phyloP scores from a whole-genome alignment of 2,329 filamentous ascomycete species.

The Trichoderma citrinoviride region DNA sequence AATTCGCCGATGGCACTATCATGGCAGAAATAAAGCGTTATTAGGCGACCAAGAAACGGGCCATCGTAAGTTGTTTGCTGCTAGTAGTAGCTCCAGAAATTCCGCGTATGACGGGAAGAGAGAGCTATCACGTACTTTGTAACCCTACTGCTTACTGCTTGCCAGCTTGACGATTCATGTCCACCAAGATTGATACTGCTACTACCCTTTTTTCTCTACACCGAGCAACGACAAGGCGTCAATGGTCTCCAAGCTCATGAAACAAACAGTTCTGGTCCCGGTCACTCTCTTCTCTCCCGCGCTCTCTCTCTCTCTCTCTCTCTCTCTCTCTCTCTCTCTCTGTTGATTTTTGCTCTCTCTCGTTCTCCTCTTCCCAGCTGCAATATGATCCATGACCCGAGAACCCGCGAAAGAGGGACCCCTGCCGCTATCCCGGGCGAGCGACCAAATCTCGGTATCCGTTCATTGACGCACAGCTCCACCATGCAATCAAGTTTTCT shows the following conservation, averaged over 20 bases:
- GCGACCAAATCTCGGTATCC: slow-evolving; percentile 15
- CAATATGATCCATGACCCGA: neutral
- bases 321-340: neutral
- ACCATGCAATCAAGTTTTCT: neutral
- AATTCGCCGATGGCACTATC: slow-evolving; percentile 10
- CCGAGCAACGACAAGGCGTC: neutral
- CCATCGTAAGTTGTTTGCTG: neutral
- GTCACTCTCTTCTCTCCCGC: neutral
- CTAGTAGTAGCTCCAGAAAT: neutral
- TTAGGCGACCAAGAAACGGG: slow-evolving; percentile 4
- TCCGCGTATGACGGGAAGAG: slow-evolving; percentile 3
- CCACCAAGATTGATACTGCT: neutral
- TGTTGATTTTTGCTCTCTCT: neutral
- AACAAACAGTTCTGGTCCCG: neutral
- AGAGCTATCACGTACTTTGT: neutral
- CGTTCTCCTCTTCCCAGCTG: neutral
- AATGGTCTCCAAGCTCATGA: neutral
- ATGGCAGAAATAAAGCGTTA: neutral
- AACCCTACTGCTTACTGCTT: neutral
- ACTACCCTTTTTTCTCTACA: no score
- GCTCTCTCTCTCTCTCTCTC: neutral
- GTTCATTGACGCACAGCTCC: slow-evolving; percentile 8
- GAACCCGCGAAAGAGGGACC: neutral
- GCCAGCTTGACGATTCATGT: neutral
- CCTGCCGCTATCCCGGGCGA: neutral